Percentiles rank a stretch among this genome's conserved stretches.
These are phyloP conservation scores for Xerocomus spinulosus DNA, from an alignment of 768 basidiomycete species.

Conservation along the genomic window DNA sequence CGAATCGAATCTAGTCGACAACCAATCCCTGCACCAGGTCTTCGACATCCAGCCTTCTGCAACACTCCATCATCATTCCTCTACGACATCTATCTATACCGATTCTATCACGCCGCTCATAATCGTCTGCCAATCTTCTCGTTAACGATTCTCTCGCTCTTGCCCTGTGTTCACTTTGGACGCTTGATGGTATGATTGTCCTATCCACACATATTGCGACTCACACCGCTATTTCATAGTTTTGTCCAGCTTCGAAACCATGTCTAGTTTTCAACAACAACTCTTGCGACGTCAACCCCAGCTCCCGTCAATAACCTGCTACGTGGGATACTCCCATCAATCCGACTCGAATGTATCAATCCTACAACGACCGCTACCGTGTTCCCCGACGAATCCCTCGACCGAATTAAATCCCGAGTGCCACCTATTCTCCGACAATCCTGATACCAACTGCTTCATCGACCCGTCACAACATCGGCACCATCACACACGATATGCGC, in stretches of 20 bases:
- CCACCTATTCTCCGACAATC: no score
- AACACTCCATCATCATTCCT: neutral
- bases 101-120: neutral
- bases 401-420: no score
- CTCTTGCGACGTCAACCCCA: neutral
- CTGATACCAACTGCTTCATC: no score
- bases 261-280: neutral
- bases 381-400: constrained; percentile 1
- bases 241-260: neutral
- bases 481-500: no score
- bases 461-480: no score
- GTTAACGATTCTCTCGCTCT: neutral
- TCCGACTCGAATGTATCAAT: neutral
- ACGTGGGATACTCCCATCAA: neutral
- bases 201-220: neutral
- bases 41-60: no score
- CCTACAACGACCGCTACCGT: neutral
- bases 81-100: neutral
- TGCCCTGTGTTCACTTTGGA: no score
- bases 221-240: neutral
- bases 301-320: neutral
- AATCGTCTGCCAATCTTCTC: neutral
- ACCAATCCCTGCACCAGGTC: no score
- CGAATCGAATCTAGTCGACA: neutral
- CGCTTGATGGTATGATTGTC: neutral